These are phyloP conservation scores for Phytophthora sansomeana DNA, from an alignment of 352 stramenopile species.

Conservation along the genomic window DNA sequence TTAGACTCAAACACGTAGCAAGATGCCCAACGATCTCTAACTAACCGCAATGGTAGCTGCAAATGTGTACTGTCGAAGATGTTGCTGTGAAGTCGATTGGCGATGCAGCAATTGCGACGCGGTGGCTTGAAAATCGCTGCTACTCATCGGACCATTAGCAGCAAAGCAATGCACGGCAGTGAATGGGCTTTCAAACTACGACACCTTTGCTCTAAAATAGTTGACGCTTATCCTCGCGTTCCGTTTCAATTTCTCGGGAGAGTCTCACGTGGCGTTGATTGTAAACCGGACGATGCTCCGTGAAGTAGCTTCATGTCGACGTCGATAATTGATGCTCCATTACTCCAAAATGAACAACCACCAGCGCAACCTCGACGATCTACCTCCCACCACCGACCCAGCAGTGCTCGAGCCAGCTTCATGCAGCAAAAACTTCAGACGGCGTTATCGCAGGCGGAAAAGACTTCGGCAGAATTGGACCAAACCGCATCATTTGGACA, in stretches of 20 bases:
- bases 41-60: constrained; percentile 48
- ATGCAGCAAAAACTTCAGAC: constrained; percentile 73
- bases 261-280: constrained; percentile 14
- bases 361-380: constrained; percentile 3
- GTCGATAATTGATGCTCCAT: constrained; percentile 33
- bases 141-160: constrained; percentile 35
- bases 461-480: constrained; percentile 36
- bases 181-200: background rate
- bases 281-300: constrained; percentile 30
- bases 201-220: constrained; percentile 35
- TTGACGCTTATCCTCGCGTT: constrained; percentile 9
- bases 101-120: constrained; percentile 47
- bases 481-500: constrained; percentile 36
- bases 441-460: constrained; percentile 64
- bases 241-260: constrained; percentile 35
- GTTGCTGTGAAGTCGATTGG: constrained; percentile 45
- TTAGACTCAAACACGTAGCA: background rate
- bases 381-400: constrained; percentile 8
- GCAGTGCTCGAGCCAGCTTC: constrained; percentile 44
- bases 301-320: constrained; percentile 40
- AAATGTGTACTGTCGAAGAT: constrained; percentile 44
- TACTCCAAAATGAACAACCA: constrained; percentile 20
- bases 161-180: background rate
- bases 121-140: constrained; percentile 29
- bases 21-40: background rate